A percentile compares a stretch with the other conserved stretches of the same genome.
Evolutionary conservation across 306 rosid genomes (phyloP).

Genomic region (Glycine tomentella): DNA sequence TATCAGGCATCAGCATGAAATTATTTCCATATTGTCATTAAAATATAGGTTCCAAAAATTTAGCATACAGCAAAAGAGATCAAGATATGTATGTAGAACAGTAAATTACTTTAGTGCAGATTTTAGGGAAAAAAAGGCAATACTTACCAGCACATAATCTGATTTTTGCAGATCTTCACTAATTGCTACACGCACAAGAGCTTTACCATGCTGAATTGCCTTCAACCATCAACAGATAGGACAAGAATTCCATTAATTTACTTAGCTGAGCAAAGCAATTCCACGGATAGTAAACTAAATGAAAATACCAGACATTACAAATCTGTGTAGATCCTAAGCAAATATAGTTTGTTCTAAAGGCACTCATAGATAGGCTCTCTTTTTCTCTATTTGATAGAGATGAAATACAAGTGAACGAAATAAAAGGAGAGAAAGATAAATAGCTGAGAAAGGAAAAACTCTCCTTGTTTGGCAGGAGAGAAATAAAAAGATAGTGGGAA

Average conservation of each 20-base stretch:
- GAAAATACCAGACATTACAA: slow-evolving; percentile 27
- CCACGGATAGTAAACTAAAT: slow-evolving; percentile 1
- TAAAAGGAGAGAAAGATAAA: not conserved
- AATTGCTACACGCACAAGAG: slow-evolving; percentile 79
- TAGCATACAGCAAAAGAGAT: slow-evolving; percentile 20
- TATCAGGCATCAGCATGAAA: slow-evolving; percentile 16
- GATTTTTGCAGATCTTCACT: slow-evolving; percentile 69
- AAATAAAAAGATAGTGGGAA: not conserved
- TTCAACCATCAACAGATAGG: slow-evolving; percentile 52
- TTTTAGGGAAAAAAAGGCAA: slow-evolving; percentile 21
- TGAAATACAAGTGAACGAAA: not conserved
- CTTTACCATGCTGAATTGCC: slow-evolving; percentile 86
- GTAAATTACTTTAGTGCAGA: slow-evolving; percentile 2
- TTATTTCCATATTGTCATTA: slow-evolving; percentile 23
- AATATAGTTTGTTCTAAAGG: slow-evolving; percentile 15
- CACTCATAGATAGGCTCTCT: slow-evolving; percentile 19
- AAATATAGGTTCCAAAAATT: slow-evolving; percentile 26
- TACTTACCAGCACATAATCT: slow-evolving; percentile 80
- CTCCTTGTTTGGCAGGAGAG: not conserved
- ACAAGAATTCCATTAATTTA: slow-evolving; percentile 42
- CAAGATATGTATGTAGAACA: slow-evolving; percentile 20
- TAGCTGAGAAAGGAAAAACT: not conserved
- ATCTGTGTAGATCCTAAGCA: slow-evolving; percentile 16
- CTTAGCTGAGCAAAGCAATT: slow-evolving; percentile 41
- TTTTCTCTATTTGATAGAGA: not conserved